Evolutionary conservation across 2,329 filamentous ascomycete genomes (phyloP), one percentile per base, ranked within the genome.

Genomic region (Colletotrichum lentis): DNA sequence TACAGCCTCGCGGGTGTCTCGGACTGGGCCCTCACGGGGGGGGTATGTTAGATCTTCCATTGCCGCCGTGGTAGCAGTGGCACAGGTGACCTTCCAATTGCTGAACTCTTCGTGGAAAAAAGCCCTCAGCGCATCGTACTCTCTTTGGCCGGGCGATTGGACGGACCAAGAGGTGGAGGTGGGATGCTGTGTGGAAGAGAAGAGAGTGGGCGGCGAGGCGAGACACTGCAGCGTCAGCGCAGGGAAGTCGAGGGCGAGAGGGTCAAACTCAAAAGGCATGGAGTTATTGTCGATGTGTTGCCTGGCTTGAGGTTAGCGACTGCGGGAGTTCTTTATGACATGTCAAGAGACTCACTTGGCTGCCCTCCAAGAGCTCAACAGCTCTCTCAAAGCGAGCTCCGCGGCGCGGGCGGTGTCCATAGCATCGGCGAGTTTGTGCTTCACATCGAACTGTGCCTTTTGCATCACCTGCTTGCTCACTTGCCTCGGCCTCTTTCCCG

Each of bases 161-260:
- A 97, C 86, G 0, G 93, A 93, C 89, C 95, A 97, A 0, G 93
- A 96, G 3, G 90, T 88, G 22, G 88, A 84, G 0, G 91, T 93
- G 1, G 93, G 84, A 74, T 96, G 91, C 37, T 94, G 93, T 7
- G 90, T 92, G 0, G 90, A 87, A 11, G 92, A 91, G 80, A 94
- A 95, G 7, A 97, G 83, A 0, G 93, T 96, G 4, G 92, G 90
- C 3, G 94, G 93, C 11, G 92, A 85, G 43, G 91, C 88, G 1
- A 98, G 87, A 72, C 95, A 90, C 71, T 91, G 92, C 12, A 97
- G 86, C 43, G 91, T 93, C 47, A 98, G 85, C 7, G 91, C 90
- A 7, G 94, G 93, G 74, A 97, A 97, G 68, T 93, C 93, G 76
- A 97, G 88, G 5, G 91, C 85, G 69, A 94, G 87, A 41, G 95